These are phyloP conservation scores for Plasmodium vinckei DNA, from an alignment of 169 alveolate genomes.

Conservation along the genomic window DNA sequence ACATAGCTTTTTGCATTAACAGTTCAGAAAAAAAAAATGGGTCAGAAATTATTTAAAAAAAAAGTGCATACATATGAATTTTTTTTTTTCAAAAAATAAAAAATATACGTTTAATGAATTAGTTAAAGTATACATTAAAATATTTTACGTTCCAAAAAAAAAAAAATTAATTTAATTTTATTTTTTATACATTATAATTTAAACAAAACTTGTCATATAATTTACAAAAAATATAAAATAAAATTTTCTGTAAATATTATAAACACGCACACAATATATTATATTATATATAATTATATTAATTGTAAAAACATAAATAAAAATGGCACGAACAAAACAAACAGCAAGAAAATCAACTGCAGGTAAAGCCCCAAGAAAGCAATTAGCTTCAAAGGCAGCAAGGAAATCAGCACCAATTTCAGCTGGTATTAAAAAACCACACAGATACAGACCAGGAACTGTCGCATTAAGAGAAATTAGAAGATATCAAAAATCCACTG, in stretches of 20 bases:
- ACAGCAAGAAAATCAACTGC: conserved; percentile 98
- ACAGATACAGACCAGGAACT: conserved; percentile 98
- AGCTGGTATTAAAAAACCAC: conserved; percentile 95
- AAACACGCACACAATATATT: conserved; percentile 12
- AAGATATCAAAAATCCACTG: conserved; percentile 97
- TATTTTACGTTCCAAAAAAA: conserved; percentile 17
- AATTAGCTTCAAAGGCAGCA: conserved; percentile 96
- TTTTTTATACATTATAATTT: conserved; percentile 12
- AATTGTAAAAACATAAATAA: conserved; percentile 1
- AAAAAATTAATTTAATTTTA: not conserved
- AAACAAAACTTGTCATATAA: conserved; percentile 42
- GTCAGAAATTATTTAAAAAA: not conserved
- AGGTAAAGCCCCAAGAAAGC: conserved; percentile 97
- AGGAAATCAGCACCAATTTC: conserved; percentile 95
- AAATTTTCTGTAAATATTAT: conserved; percentile 8
- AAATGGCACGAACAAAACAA: conserved; percentile 98
- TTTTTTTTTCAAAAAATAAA: conserved; percentile 7
- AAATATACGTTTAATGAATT: conserved; percentile 1
- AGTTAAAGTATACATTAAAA: conserved; percentile 14
- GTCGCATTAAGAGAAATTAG: conserved; percentile 99
- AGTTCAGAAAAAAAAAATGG: conserved; percentile 42
- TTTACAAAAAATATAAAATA: not conserved
- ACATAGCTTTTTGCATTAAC: conserved; percentile 45
- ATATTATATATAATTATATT: conserved; percentile 8
- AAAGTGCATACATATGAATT: conserved; percentile 1